Evolutionary conservation across 257 asterid genomes (phyloP).

Genomic region (Lycium barbarum): DNA sequence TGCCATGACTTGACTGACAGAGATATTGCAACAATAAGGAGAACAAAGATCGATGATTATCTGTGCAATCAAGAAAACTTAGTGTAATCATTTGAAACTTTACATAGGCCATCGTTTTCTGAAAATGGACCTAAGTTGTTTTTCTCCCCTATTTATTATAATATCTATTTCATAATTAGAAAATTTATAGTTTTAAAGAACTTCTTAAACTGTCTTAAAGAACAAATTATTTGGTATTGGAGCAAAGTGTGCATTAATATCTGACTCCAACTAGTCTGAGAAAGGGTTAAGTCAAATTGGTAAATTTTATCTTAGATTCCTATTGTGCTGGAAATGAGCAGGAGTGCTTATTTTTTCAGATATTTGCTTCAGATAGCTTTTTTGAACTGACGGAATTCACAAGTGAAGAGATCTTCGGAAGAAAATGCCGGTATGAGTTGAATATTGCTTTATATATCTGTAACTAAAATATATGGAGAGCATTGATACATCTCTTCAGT

Average conservation of each 20-base stretch:
- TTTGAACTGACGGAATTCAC: conserved; percentile 94
- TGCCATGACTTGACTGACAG: background rate
- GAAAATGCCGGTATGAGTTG: conserved; percentile 80
- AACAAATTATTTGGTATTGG: background rate
- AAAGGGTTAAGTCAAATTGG: conserved; percentile 22
- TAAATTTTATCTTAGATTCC: background rate
- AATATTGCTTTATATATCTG: background rate
- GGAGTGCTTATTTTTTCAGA: conserved; percentile 58
- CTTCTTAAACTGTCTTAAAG: background rate
- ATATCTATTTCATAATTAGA: conserved; percentile 3
- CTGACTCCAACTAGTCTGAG: background rate
- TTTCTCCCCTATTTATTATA: background rate
- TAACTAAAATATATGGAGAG: background rate
- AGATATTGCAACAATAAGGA: background rate
- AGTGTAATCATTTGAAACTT: conserved; percentile 3
- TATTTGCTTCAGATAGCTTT: conserved; percentile 98
- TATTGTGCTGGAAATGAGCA: conserved; percentile 16
- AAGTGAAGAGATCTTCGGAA: conserved; percentile 97
- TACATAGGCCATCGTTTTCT: background rate
- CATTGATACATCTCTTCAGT: background rate
- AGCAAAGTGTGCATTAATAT: conserved; percentile 1
- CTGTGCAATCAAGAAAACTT: conserved; percentile 6
- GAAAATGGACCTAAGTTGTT: background rate
- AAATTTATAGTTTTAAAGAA: background rate
- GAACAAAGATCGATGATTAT: background rate